Base-by-base conservation (phyloP, 2,329 filamentous ascomycete species). In the Phialophora macrospora region DNA sequence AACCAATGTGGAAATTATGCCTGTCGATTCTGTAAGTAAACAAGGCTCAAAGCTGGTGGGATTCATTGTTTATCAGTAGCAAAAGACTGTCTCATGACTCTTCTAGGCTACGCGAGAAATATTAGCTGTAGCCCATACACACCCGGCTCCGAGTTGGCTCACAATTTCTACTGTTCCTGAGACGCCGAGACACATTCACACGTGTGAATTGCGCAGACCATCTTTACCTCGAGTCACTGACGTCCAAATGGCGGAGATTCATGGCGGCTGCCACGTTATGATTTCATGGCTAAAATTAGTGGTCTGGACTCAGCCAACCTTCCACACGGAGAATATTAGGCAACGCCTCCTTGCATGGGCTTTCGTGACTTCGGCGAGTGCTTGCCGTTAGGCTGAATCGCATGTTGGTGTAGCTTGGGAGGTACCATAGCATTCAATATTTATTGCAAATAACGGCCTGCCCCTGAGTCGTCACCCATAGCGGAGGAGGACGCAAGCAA, bases 241-340 rank as follows among this genome's bases (percentile, higher is more conserved):
- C n/a, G 14, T 30, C 34, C 22, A 44, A 5, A 44, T 20, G 38
- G 38, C 9, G 48, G 38, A 60, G 26, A 34, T 60, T 30, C 44
- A 32, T 44, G 26, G 11, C 55, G 26, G 49, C 49, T 24, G n/a
- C 20, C 26, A 24, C 24, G 12, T 52, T 52, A 7, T 26, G n/a
- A 54, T 32, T 54, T 3, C 17, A n/a, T 30, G 22, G 51, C 51
- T 28, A 11, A n/a, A 49, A 6, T 41, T 7, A 41, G 14, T 41
- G 34, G 6, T 41, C 34, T 41, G 14, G 34, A 41, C 34, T 41
- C 34, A 41, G 34, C 34, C 34, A 41, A 41, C 34, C 38, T 20
- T 44, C 38, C 20, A 51, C 48, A 24, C 48, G 48, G 48, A 51
- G 48, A 51, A 51, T 51, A 51, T 12, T 26, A 51, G n/a, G 48